These are phyloP conservation scores for Monilinia fructigena DNA, from an alignment of 2,329 filamentous ascomycete genomes.

Conservation along the genomic window DNA sequence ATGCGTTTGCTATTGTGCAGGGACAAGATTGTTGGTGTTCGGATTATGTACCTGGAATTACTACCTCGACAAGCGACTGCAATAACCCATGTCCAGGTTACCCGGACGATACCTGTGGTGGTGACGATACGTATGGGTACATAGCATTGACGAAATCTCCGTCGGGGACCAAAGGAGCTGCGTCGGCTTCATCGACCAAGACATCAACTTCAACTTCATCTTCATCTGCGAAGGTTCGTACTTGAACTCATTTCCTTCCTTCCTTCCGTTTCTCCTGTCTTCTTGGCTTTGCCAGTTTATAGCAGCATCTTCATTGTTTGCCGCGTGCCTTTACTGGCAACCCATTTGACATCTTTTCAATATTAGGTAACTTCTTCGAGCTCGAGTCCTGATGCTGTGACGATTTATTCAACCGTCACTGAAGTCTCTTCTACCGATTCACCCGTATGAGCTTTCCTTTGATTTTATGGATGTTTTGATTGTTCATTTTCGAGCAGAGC, in stretches of 20 bases:
- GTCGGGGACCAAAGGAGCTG: slow-evolving; percentile 52
- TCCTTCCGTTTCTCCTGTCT: slow-evolving; percentile 8
- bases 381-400: slow-evolving; percentile 23
- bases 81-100: slow-evolving; percentile 65
- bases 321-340: slow-evolving; percentile 34
- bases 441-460: slow-evolving; percentile 42
- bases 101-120: slow-evolving; percentile 64
- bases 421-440: slow-evolving; percentile 14
- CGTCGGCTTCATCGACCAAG: slow-evolving; percentile 23
- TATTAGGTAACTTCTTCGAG: slow-evolving; percentile 36
- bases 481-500: neutral
- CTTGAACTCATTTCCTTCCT: neutral
- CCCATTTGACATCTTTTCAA: slow-evolving; percentile 38
- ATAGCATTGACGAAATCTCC: slow-evolving; percentile 54
- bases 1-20: slow-evolving; percentile 68
- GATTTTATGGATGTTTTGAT: neutral
- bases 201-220: slow-evolving; percentile 26
- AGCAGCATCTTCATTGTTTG: slow-evolving; percentile 13
- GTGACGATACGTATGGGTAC: slow-evolving; percentile 62
- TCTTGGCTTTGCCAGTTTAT: slow-evolving; percentile 12
- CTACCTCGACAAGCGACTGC: slow-evolving; percentile 49
- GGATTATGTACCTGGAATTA: slow-evolving; percentile 58
- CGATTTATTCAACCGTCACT: slow-evolving; percentile 18
- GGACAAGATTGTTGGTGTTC: slow-evolving; percentile 71
- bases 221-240: slow-evolving; percentile 33